Base-by-base conservation (phyloP, 768 basidiomycete species). In the Leucosporidium creatinivorum region DNA sequence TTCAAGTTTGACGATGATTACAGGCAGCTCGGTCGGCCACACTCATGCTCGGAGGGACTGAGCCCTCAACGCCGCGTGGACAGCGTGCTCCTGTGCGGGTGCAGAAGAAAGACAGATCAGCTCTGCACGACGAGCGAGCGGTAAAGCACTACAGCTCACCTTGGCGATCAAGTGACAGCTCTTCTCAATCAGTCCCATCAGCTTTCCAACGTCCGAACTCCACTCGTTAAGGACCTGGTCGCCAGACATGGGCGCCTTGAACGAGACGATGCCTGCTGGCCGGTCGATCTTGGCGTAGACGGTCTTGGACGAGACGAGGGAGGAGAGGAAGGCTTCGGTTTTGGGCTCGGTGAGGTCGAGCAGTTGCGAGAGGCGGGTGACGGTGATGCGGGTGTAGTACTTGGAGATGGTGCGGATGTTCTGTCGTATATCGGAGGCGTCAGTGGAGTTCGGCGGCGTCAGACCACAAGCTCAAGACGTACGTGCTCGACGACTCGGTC, bases 181-280 rank as follows among this genome's bases (percentile, higher is more conserved):
- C 84, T 97, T 97, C 81, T 99, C 96, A 19, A 93, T 89, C 51
- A 96, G 79, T 23, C 88, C 73, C 68, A 99, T 82, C 75, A 99
- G 80, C 80, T 89, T 92, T 75, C 88, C 89, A 84, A 99, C 91
- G 76, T 98, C 93, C 26, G 87, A 89, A 79, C 91, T 93, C 94
- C 96, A 99, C 69, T 91, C 91, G 76, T 98, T 98, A 87, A 99
- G 88, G 8, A 92, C 87, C 74, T 96, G 92, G 76, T 97, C 93
- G 25, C 69, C 69, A 63, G 83, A 86, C 72, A 86, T 85, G 79
- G 88, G 89, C 73, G 83, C 85, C 73, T 86, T 85, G 83, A 99
- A 99, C 76, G 82, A 87, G 64, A 99, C 85, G 63, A 97, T 84
- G 5, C 92, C 93, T 4, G 88, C 82, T 59, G 93, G 93, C 65